Conservation (phyloP, 371 early-diverging fungal species). For the Mucor circinelloides region DNA sequence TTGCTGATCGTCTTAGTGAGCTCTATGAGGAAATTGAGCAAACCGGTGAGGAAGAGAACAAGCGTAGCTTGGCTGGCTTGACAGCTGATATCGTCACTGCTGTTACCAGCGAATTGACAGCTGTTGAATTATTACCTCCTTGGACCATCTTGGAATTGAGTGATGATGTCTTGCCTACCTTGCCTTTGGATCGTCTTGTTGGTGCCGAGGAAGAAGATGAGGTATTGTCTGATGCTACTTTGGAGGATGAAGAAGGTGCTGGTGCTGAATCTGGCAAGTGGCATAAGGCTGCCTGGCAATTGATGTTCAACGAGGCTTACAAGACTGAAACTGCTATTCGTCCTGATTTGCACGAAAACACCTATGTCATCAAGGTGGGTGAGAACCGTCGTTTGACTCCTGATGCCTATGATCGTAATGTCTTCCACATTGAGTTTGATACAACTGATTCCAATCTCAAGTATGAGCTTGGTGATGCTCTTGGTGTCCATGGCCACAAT, state of each 20-base stretch:
- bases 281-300: slow-evolving; percentile 70
- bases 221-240: slow-evolving; percentile 25
- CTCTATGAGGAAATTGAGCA: slow-evolving; percentile 37
- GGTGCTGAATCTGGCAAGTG: slow-evolving; percentile 51
- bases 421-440: slow-evolving; percentile 95
- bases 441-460: slow-evolving; percentile 74
- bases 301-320: slow-evolving; percentile 84
- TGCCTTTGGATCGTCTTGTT: slow-evolving; percentile 38
- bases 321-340: slow-evolving; percentile 55
- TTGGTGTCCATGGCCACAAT: slow-evolving; percentile 93
- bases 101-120: slow-evolving; percentile 32
- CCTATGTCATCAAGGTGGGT: slow-evolving; percentile 69
- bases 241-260: slow-evolving; percentile 49
- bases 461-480: slow-evolving; percentile 91
- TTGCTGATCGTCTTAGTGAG: slow-evolving; percentile 23
- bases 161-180: slow-evolving; percentile 35
- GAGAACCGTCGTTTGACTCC: slow-evolving; percentile 88
- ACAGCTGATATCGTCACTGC: slow-evolving; percentile 27
- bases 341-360: slow-evolving; percentile 67
- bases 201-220: slow-evolving; percentile 46
- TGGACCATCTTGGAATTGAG: slow-evolving; percentile 57
- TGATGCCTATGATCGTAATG: slow-evolving; percentile 84
- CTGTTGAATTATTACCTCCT: slow-evolving; percentile 51
- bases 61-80: slow-evolving; percentile 27
- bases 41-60: slow-evolving; percentile 20